These are phyloP conservation scores for Komagataella populi DNA, from an alignment of 805 yeast genomes.

Conservation along the genomic window DNA sequence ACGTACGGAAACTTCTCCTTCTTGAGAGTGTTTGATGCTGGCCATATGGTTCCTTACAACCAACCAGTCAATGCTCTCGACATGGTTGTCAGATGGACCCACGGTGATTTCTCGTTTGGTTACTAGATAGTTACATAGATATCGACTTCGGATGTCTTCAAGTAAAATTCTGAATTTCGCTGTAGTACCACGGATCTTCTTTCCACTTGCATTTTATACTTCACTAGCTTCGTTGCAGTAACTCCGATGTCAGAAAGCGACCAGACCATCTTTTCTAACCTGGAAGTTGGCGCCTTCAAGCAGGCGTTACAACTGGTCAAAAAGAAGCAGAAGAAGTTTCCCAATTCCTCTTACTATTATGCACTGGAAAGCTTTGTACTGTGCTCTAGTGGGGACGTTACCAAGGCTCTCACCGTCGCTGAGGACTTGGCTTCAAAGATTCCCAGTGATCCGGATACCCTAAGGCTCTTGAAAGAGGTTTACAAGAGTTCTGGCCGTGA, in stretches of 20 bases:
- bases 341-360: conserved; percentile 40
- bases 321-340: conserved; percentile 36
- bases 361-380: conserved; percentile 27
- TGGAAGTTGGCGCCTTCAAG: conserved; percentile 38
- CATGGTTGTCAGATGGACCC: conserved; percentile 79
- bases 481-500: conserved; percentile 24
- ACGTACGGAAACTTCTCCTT: conserved; percentile 57
- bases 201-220: background rate
- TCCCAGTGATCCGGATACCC: conserved; percentile 43
- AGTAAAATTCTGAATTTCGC: background rate
- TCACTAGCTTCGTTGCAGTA: too few relatives aligned
- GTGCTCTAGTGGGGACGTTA: conserved; percentile 18
- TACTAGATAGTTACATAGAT: background rate
- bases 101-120: conserved; percentile 38
- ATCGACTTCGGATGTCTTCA: background rate
- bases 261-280: conserved; percentile 21
- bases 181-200: background rate
- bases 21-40: conserved; percentile 77
- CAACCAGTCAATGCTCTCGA: conserved; percentile 69
- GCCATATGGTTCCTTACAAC: conserved; percentile 93
- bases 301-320: conserved; percentile 36
- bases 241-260: background rate
- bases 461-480: conserved; percentile 31
- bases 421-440: conserved; percentile 16
- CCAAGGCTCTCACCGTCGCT: conserved; percentile 19